These are phyloP conservation scores for Penicillium pancosmium DNA, from an alignment of 495 filamentous ascomycete genomes.

Conservation along the genomic window DNA sequence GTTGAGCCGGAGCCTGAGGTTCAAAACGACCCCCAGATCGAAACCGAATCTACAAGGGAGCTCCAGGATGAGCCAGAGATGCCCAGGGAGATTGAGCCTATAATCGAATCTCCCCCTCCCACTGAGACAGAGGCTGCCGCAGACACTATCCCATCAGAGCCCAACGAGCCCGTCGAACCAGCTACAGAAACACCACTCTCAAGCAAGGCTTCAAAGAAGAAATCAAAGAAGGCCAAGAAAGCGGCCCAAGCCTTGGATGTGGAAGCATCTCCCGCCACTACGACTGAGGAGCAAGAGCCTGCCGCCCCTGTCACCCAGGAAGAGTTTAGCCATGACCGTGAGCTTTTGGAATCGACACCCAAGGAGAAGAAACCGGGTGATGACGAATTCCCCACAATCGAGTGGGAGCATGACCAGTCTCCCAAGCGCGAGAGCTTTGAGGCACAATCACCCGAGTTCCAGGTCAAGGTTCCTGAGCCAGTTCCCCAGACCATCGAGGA, in stretches of 20 bases:
- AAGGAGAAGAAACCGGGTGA: constrained; percentile 25
- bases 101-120: not conserved
- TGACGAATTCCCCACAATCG: constrained; percentile 42
- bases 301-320: constrained; percentile 10
- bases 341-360: constrained; percentile 9
- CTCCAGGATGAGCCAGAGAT: not conserved
- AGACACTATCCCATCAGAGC: constrained; percentile 1
- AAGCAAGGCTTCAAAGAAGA: constrained; percentile 32
- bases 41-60: constrained; percentile 2
- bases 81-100: constrained; percentile 12
- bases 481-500: constrained; percentile 35
- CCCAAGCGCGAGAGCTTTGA: constrained; percentile 28
- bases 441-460: constrained; percentile 30
- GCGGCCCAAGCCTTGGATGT: constrained; percentile 9
- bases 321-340: constrained; percentile 16
- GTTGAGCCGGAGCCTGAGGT: not conserved
- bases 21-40: constrained; percentile 1
- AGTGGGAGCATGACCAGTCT: constrained; percentile 38
- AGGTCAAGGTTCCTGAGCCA: constrained; percentile 32
- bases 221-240: constrained; percentile 31
- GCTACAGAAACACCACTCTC: constrained; percentile 21
- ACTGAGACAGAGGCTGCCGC: constrained; percentile 9
- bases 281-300: constrained; percentile 11
- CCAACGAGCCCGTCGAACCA: constrained; percentile 4
- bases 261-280: not conserved